phyloP scores from a whole-genome alignment of 1,284 basidiomycete species.

The Ganoderma boninense region DNA sequence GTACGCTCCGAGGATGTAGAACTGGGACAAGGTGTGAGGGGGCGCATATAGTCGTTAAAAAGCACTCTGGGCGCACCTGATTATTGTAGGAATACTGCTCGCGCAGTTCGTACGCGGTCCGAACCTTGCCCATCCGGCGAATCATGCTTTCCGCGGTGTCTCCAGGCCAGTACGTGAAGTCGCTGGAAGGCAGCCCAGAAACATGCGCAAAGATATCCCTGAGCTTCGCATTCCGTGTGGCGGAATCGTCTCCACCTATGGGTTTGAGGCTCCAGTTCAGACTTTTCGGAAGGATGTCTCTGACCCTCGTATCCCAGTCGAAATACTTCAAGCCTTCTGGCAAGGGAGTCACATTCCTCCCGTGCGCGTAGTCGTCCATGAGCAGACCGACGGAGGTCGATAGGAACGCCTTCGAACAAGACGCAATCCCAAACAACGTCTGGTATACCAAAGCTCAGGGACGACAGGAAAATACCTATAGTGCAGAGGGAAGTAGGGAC shows the following conservation, averaged over 20 bases:
- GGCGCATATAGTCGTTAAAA: background rate
- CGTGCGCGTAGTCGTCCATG: conserved; percentile 34
- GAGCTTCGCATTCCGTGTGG: conserved; percentile 46
- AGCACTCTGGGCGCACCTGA: conserved; percentile 36
- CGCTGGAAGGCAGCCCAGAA: conserved; percentile 40
- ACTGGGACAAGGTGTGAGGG: background rate
- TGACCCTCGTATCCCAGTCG: conserved; percentile 46
- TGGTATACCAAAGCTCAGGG: conserved; percentile 23
- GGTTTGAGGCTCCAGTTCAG: conserved; percentile 45
- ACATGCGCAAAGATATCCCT: conserved; percentile 40
- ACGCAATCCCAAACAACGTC: conserved; percentile 51
- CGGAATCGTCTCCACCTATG: conserved; percentile 42
- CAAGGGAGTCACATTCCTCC: conserved; percentile 31
- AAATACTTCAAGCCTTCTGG: conserved; percentile 22
- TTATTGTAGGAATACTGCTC: conserved; percentile 53
- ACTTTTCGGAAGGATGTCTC: conserved; percentile 48
- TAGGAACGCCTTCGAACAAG: conserved; percentile 54
- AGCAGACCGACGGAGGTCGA: conserved; percentile 42
- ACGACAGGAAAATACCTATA: background rate
- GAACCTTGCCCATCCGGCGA: conserved; percentile 43
- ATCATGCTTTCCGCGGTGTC: conserved; percentile 42
- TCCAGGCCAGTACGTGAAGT: conserved; percentile 41
- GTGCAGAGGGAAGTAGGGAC: background rate
- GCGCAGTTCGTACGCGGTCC: conserved; percentile 49
- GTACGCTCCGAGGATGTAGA: conserved; percentile 16